A percentile compares a stretch with the other conserved stretches of the same genome.
Conservation (phyloP, 2,329 filamentous ascomycete species). For the Apiospora phragmitis region DNA sequence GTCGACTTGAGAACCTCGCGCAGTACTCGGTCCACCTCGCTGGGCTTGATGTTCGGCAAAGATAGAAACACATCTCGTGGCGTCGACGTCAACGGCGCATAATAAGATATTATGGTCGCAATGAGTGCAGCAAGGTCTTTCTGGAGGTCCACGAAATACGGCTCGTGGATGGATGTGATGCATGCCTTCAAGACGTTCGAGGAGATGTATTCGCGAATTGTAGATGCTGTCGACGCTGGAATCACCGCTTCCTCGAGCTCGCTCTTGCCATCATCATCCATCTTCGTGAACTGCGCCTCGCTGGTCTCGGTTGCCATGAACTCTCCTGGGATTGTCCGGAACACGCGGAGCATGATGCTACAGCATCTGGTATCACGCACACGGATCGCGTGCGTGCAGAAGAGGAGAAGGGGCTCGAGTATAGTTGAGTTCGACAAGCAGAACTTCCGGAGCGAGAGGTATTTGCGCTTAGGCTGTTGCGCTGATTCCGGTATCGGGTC, state of each 20-base stretch:
- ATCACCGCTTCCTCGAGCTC: conserved; percentile 45
- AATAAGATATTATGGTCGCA: conserved; percentile 78
- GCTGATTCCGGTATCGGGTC: conserved; percentile 21
- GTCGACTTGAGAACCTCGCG: conserved; percentile 58
- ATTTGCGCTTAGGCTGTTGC: conserved; percentile 32
- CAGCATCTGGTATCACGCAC: conserved; percentile 91
- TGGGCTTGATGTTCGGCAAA: conserved; percentile 72
- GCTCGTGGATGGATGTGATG: conserved; percentile 87
- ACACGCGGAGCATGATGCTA: conserved; percentile 80
- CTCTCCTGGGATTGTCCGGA: conserved; percentile 80
- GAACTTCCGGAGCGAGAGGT: conserved; percentile 73
- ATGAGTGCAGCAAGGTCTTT: conserved; percentile 89
- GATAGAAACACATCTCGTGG: conserved; percentile 75
- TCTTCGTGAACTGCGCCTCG: background rate
- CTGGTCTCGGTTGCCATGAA: conserved; percentile 48
- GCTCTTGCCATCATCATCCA: conserved; percentile 17
- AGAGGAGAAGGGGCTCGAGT: conserved; percentile 85
- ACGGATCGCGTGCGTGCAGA: conserved; percentile 86
- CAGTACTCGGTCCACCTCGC: conserved; percentile 66
- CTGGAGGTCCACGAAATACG: conserved; percentile 95
- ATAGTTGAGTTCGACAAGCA: conserved; percentile 76
- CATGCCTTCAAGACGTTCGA: conserved; percentile 86
- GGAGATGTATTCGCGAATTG: conserved; percentile 86
- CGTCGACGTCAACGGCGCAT: conserved; percentile 67
- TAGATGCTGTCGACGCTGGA: conserved; percentile 55